These are phyloP conservation scores for Diaporthe sp. DNA, from an alignment of 2,329 filamentous ascomycete species.

Conservation along the genomic window DNA sequence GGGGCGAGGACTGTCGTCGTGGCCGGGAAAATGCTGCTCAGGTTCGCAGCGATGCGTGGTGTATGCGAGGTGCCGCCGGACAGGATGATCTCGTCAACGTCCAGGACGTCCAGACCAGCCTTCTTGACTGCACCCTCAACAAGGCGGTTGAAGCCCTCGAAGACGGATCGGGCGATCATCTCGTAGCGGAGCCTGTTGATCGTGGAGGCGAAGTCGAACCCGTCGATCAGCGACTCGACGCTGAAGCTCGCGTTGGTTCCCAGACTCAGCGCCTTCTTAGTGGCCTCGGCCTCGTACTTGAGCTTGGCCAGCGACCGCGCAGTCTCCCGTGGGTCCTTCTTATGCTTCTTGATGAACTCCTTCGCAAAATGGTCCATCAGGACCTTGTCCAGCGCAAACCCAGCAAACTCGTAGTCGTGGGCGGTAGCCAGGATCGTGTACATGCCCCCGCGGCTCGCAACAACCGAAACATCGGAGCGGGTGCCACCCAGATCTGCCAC, in stretches of 20 bases:
- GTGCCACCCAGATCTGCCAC: conserved; percentile 95
- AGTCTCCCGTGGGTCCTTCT: conserved; percentile 85
- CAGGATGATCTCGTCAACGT: conserved; percentile 94
- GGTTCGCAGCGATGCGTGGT: conserved; percentile 87
- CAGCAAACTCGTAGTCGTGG: conserved; percentile 95
- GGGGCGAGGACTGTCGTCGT: conserved; percentile 84
- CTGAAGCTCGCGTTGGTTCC: conserved; percentile 91
- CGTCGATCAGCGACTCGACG: conserved; percentile 89
- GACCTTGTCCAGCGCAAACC: conserved; percentile 86
- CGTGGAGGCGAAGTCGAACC: conserved; percentile 89
- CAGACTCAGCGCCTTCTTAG: conserved; percentile 92
- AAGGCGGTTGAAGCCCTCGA: conserved; percentile 87
- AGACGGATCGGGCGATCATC: conserved; percentile 85
- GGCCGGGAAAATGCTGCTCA: conserved; percentile 83
- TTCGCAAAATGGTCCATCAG: conserved; percentile 97
- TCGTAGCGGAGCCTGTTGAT: conserved; percentile 96
- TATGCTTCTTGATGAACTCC: conserved; percentile 98
- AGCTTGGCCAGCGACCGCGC: conserved; percentile 88
- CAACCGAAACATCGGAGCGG: conserved; percentile 88
- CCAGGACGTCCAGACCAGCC: conserved; percentile 89
- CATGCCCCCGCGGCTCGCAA: conserved; percentile 93
- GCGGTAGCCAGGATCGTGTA: conserved; percentile 94
- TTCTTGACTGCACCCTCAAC: conserved; percentile 90
- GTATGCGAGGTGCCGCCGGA: conserved; percentile 93
- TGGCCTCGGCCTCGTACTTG: conserved; percentile 87